phyloP scores from a whole-genome alignment of 305 asterid genomes.

The Fraxinus paxiana region DNA sequence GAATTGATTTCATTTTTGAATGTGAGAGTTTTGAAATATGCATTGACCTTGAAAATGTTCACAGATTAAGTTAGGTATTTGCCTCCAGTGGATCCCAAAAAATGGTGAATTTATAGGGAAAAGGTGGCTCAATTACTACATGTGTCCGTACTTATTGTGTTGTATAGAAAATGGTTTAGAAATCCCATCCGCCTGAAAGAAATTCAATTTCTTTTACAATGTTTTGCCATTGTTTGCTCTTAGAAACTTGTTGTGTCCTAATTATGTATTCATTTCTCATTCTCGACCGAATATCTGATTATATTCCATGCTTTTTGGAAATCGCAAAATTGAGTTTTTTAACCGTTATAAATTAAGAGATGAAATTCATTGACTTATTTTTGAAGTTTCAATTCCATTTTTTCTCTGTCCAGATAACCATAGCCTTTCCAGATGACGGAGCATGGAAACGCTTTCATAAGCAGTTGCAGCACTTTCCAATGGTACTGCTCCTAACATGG shows the following conservation, averaged over 20 bases:
- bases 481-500: slow-evolving; percentile 44
- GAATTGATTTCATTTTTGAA: neutral
- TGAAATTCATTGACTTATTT: slow-evolving; percentile 2
- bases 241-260: neutral
- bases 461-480: slow-evolving; percentile 97
- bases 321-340: neutral
- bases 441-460: slow-evolving; percentile 99
- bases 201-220: neutral
- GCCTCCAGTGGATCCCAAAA: neutral
- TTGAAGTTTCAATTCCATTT: slow-evolving; percentile 5
- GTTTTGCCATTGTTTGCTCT: neutral
- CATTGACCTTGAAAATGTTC: neutral
- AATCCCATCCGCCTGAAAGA: neutral
- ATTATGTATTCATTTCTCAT: neutral
- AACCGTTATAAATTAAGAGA: neutral
- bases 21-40: neutral
- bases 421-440: slow-evolving; percentile 98
- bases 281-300: neutral
- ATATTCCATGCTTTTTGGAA: neutral
- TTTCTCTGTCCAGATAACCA: slow-evolving; percentile 55
- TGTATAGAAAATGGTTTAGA: neutral
- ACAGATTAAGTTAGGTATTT: neutral
- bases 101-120: neutral
- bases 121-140: neutral
- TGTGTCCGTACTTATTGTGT: neutral